Evolutionary conservation across 441 rosid species (phyloP), one percentile per base, ranked within the genome.

Genomic region (Adansonia gregorii): DNA sequence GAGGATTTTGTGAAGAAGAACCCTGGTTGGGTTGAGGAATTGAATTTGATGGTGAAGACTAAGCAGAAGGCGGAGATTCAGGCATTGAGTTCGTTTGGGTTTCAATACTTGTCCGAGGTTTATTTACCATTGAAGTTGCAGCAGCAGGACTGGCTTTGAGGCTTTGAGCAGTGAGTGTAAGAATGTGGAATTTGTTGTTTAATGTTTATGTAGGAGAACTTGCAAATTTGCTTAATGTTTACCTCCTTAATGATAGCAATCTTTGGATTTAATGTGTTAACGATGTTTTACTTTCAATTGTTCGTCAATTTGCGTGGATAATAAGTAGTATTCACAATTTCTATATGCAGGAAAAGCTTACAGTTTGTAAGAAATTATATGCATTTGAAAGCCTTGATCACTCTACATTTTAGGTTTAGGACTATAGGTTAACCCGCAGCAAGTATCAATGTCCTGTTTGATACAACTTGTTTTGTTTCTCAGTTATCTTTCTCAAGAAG

Each of bases 1-100:
- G 97, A 95, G 85, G 99, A 95, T 85, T 95, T 94, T 49, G 99
- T 95, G 88, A 95, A 95, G 97, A 95, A 95, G 89, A 94, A 95
- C 78, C 97, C 97, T 0, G 97, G 93, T 15, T 95, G 99, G 99
- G 95, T 95, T 8, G 95, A 95, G 84, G 99, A 95, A 89, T 85
- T 95, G 88, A 92, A 80, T 74, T 86, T 94, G 91, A 94, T 94
- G 99, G 95, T 95, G 80, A 95, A 94, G 81, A 89, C 97, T 1
- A 95, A 91, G 83, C 97, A 95, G 84, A 95, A 95, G 89, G 98
- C 99, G 74, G 99, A 95, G 85, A 95, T 94, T 88, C 99, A 95
- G 90, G 99, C 99, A 7, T 77, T 95, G 92, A 94, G 98, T 72
- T 71, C 97, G 2, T 95, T 94, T 14, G 98, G 97, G 79, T 95